Evolutionary conservation across 192 early-diverging fungal species (phyloP), one percentile per base, ranked within the genome.

Genomic region (Entomortierella chlamydospora): DNA sequence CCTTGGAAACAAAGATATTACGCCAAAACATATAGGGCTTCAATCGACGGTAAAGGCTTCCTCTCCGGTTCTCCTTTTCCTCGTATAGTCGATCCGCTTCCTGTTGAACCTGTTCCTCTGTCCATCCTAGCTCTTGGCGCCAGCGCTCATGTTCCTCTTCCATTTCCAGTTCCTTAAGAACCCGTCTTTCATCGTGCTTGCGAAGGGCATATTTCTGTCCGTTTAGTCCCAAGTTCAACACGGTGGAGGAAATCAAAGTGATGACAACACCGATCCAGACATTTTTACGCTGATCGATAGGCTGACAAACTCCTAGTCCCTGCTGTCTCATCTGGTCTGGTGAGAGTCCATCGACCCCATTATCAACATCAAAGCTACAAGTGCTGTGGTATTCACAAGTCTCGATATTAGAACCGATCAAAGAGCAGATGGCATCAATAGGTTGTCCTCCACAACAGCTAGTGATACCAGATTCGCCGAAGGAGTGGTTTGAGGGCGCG

Each of bases 231-330:
- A 95, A 79, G 69, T 95, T 95, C 41, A 89, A 80, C 12, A 87
- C 86, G 12, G 89, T 86, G 8, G 90, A 89, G 31, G 91, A 90
- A 28, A 92, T 78, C 28, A 95, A 68, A 11, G 86, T 87, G 56
- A 95, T 79, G 28, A 95, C 76, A 34, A 95, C 87, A 31, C 93
- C 93, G 23, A 95, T 91, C 92, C 92, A 93, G 37, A 88, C 69
- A 60, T 85, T 76, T 63, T 83, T 82, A 30, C 82, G 73, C 42
- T 83, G 79, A 69, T 88, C 83, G 42, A 86, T 82, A 45, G 66
- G 72, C 17, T 73, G 78, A 61, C 87, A 88, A 18, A 65, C 56
- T 2, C 88, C 85, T 8, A 82, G n/a, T 23, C 74, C 79, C n/a
- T 54, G 73, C 8, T 73, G 54, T 30, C 56, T 49, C 41, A 81